Conservation (phyloP, 176 grass and related monocot genomes). For the Ananas comosus region DNA sequence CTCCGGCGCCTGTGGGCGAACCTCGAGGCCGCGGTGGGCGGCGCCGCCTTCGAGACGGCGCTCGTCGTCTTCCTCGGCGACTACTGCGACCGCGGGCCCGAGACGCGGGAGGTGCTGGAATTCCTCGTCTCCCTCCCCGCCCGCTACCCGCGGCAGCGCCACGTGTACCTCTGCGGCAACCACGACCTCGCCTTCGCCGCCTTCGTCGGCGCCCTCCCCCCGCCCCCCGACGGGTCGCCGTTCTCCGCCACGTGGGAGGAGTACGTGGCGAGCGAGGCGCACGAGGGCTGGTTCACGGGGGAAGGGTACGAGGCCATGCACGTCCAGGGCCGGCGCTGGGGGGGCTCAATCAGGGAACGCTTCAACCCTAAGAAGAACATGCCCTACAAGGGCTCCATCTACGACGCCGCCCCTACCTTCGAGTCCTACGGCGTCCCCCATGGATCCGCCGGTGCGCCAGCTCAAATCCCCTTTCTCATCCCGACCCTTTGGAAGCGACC, state of each 20-base stretch:
- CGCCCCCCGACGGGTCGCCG: slow-evolving; percentile 41
- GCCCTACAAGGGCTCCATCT: slow-evolving; percentile 65
- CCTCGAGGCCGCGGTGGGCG: slow-evolving; percentile 35
- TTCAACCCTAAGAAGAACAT: slow-evolving; percentile 56
- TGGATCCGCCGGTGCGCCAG: slow-evolving; percentile 57
- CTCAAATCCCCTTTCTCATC: background rate
- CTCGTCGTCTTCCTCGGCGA: slow-evolving; percentile 94
- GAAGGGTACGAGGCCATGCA: slow-evolving; percentile 65
- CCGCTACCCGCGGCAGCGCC: slow-evolving; percentile 48
- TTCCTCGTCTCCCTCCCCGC: slow-evolving; percentile 57
- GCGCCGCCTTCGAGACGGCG: slow-evolving; percentile 58
- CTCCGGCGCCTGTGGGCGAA: slow-evolving; percentile 75
- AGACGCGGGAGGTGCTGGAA: slow-evolving; percentile 50
- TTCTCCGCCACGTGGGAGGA: slow-evolving; percentile 71
- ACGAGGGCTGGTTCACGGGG: slow-evolving; percentile 75
- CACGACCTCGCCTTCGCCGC: slow-evolving; percentile 86
- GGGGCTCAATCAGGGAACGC: slow-evolving; percentile 44
- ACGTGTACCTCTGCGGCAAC: slow-evolving; percentile 95
- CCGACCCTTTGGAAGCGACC: background rate
- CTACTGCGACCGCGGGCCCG: slow-evolving; percentile 75
- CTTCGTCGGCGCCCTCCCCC: slow-evolving; percentile 70
- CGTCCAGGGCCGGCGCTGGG: slow-evolving; percentile 77
- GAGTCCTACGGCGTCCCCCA: slow-evolving; percentile 75
- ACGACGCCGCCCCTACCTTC: slow-evolving; percentile 70
- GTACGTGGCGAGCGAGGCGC: slow-evolving; percentile 51